These are phyloP conservation scores for Sarocladium brachiariae DNA, from an alignment of 2,329 filamentous ascomycete species.

Conservation along the genomic window DNA sequence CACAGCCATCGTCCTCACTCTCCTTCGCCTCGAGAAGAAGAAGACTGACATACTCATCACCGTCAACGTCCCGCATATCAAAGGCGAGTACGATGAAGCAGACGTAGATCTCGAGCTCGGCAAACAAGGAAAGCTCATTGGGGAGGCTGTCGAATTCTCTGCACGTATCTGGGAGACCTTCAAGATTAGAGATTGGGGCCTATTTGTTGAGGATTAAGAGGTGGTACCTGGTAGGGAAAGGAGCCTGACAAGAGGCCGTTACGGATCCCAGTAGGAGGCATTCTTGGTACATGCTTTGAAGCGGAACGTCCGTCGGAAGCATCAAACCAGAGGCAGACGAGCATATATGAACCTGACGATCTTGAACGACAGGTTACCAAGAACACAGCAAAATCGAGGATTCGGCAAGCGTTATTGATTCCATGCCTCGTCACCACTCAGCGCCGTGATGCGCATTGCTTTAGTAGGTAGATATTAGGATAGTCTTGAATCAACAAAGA, in stretches of 20 bases:
- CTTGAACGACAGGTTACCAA: slow-evolving; percentile 8
- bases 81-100: slow-evolving; percentile 65
- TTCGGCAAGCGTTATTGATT: no score
- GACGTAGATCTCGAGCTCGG: slow-evolving; percentile 62
- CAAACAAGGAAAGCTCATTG: slow-evolving; percentile 60
- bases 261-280: neutral
- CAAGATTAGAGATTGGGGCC: slow-evolving; percentile 70
- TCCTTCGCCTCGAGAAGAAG: slow-evolving; percentile 69
- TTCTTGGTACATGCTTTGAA: neutral
- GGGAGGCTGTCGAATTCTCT: slow-evolving; percentile 61
- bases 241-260: neutral
- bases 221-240: neutral
- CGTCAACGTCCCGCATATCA: slow-evolving; percentile 80
- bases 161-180: slow-evolving; percentile 65
- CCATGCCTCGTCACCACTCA: no score
- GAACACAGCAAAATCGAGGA: no score
- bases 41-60: slow-evolving; percentile 77
- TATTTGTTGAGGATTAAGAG: slow-evolving; percentile 46
- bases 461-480: slow-evolving; percentile 4
- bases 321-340: neutral
- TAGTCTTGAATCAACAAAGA: slow-evolving; percentile 3
- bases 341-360: neutral
- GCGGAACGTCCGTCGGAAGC: neutral
- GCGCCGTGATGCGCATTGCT: no score
- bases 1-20: slow-evolving; percentile 68